Evolutionary conservation across 192 early-diverging fungal genomes (phyloP).

Genomic region (Entomortierella lignicola): DNA sequence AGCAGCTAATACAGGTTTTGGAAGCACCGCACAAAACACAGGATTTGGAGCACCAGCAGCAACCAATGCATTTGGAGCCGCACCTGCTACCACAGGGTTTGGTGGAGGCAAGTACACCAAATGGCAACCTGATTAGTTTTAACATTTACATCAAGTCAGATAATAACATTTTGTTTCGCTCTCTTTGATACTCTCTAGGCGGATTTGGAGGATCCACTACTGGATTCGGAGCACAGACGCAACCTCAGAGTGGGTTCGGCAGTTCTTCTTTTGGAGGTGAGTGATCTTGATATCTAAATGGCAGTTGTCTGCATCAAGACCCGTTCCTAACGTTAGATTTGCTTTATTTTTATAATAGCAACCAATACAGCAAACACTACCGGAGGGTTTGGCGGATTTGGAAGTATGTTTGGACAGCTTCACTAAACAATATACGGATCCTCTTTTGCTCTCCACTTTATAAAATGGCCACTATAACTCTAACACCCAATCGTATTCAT

Average conservation of each 20-base stretch:
- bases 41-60: constrained; percentile 42
- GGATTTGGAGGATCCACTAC: constrained; percentile 45
- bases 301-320: background rate
- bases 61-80: constrained; percentile 40
- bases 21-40: constrained; percentile 21
- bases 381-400: constrained; percentile 50
- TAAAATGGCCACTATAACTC: no score
- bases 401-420: constrained; percentile 18
- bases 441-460: no score
- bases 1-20: constrained; percentile 35
- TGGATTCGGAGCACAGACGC: constrained; percentile 48
- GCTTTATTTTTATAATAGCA: background rate
- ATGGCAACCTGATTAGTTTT: background rate
- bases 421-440: no score
- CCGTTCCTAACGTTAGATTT: background rate
- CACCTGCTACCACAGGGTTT: constrained; percentile 35
- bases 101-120: constrained; percentile 26
- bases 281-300: background rate
- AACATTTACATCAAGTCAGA: background rate
- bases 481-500: background rate
- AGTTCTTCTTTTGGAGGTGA: constrained; percentile 45
- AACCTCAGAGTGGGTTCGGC: constrained; percentile 44
- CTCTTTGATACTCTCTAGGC: constrained; percentile 7
- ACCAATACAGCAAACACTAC: constrained; percentile 9
- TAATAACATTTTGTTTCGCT: background rate